A percentile compares a stretch with the other conserved stretches of the same genome.
Evolutionary conservation across 192 early-diverging fungal species (phyloP).

Genomic region (Coemansia sp.): DNA sequence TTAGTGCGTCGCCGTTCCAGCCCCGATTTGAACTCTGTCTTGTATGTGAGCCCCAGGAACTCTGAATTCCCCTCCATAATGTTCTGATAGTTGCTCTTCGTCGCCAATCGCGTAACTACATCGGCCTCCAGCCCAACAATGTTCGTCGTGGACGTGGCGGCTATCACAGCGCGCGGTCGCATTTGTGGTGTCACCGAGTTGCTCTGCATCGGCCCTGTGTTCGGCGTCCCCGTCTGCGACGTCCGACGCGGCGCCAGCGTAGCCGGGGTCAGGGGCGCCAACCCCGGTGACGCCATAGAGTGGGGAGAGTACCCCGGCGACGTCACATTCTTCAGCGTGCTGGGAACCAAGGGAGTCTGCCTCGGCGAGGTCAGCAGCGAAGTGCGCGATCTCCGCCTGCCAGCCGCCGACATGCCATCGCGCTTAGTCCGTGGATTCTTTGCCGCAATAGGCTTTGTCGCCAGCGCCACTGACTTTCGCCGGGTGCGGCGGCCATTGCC

Average conservation of each 20-base stretch:
- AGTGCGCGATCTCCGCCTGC: conserved; percentile 16
- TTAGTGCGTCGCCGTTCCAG: conserved; percentile 80
- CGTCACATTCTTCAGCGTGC: conserved; percentile 18
- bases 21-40: conserved; percentile 70
- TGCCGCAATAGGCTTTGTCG: neutral
- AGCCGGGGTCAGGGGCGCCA: neutral
- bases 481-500: neutral
- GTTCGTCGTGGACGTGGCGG: conserved; percentile 44
- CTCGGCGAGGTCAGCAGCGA: conserved; percentile 33
- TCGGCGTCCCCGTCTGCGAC: conserved; percentile 11
- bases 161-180: conserved; percentile 12
- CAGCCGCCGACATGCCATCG: neutral
- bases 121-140: conserved; percentile 41
- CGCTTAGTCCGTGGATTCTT: neutral
- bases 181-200: conserved; percentile 14
- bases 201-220: neutral
- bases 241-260: neutral
- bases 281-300: neutral
- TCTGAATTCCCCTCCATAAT: conserved; percentile 84
- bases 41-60: conserved; percentile 74
- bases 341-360: conserved; percentile 41
- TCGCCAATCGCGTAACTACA: conserved; percentile 55
- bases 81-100: conserved; percentile 84
- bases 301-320: conserved; percentile 11
- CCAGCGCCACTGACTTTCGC: conserved; percentile 15